Percentiles rank a stretch among this genome's conserved stretches.
These are phyloP conservation scores for Echites panduratus DNA, from an alignment of 257 asterid species.

Conservation along the genomic window DNA sequence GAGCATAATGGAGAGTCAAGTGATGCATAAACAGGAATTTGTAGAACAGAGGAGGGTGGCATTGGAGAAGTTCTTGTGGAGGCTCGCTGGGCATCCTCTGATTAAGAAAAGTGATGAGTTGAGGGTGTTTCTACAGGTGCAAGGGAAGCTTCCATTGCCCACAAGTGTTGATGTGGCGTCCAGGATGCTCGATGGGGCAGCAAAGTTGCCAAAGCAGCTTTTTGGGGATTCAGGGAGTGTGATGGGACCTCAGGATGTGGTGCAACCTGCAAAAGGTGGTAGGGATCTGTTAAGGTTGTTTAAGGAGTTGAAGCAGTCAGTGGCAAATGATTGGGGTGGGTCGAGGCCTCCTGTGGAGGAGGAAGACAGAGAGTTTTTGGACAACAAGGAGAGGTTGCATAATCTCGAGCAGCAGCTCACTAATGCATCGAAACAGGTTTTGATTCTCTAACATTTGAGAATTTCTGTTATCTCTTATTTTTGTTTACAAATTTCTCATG, in stretches of 20 bases:
- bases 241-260: conserved; percentile 78
- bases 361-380: conserved; percentile 83
- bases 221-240: conserved; percentile 66
- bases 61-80: conserved; percentile 74
- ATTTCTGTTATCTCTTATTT: not conserved
- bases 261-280: conserved; percentile 87
- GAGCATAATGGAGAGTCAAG: conserved; percentile 90
- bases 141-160: conserved; percentile 79
- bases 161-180: conserved; percentile 70
- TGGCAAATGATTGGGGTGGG: conserved; percentile 83
- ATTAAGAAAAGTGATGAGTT: conserved; percentile 76
- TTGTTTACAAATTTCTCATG: not conserved
- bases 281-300: conserved; percentile 88
- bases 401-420: conserved; percentile 84
- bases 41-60: conserved; percentile 94
- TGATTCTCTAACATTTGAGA: not conserved
- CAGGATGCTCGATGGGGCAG: conserved; percentile 92
- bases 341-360: conserved; percentile 61
- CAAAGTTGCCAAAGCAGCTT: conserved; percentile 83
- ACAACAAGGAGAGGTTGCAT: conserved; percentile 65
- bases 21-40: conserved; percentile 96
- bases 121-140: conserved; percentile 83
- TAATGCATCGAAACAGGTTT: conserved; percentile 74
- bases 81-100: conserved; percentile 74
- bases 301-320: conserved; percentile 91